Evolutionary conservation across 73 alveolate genomes (phyloP).

Genomic region (Paramecium primaurelia): DNA sequence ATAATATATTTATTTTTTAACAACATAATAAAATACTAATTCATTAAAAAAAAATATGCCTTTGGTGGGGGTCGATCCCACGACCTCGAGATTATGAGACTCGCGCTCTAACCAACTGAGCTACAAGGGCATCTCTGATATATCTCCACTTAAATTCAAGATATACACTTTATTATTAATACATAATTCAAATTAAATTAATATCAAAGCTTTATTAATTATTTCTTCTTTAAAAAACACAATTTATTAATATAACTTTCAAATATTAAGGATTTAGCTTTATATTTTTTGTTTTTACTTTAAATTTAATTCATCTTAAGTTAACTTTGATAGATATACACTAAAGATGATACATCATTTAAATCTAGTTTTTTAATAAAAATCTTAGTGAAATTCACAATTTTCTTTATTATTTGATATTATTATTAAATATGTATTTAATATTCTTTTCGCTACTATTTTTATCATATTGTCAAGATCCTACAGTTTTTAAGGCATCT

Average conservation of each 20-base stretch:
- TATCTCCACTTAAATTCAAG: background rate
- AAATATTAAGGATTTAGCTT: too few species aligned
- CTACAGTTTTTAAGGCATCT: background rate
- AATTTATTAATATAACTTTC: too few species aligned
- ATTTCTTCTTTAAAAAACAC: background rate
- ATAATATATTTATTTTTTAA: background rate
- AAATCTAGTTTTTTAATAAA: background rate
- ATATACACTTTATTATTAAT: background rate
- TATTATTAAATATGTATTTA: background rate
- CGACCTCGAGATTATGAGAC: conserved; percentile 71
- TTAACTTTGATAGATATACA: too few species aligned
- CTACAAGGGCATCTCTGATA: conserved; percentile 52
- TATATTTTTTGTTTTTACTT: too few species aligned
- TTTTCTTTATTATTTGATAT: background rate
- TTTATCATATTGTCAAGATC: background rate
- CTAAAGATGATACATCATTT: too few species aligned
- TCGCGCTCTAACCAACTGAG: conserved; percentile 70
- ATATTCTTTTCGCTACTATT: background rate
- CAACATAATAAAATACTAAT: background rate
- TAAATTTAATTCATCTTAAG: too few species aligned
- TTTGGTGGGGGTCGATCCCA: conserved; percentile 65
- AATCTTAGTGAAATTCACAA: background rate
- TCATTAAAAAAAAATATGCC: conserved; percentile 34
- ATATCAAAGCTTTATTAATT: too few species aligned
- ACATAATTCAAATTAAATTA: background rate